phyloP scores from a whole-genome alignment of 139 green algal species.

The Coelastrella sp. region DNA sequence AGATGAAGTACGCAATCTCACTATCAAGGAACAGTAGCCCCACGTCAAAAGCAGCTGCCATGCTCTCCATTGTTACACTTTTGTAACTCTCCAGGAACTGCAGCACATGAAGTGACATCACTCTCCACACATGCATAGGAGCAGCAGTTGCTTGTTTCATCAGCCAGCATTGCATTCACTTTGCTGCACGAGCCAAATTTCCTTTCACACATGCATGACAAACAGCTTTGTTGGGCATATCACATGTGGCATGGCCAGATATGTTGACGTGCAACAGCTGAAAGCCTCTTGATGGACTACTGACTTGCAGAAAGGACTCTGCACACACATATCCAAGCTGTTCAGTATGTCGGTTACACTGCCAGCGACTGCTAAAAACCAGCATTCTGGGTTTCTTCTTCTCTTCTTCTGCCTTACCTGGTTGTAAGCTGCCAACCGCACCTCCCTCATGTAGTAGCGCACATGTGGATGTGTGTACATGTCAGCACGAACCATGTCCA shows the following conservation, averaged over 20 bases:
- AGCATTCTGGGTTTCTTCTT: too few relatives aligned
- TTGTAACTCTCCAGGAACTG: constrained; percentile 99
- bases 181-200: background rate
- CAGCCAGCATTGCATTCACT: background rate
- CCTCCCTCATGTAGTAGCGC: constrained; percentile 94
- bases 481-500: constrained; percentile 77
- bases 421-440: constrained; percentile 56
- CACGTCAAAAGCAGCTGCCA: constrained; percentile 88
- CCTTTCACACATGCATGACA: too few relatives aligned
- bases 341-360: background rate
- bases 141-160: background rate
- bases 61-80: constrained; percentile 91
- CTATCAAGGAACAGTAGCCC: constrained; percentile 67
- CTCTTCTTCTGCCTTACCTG: constrained; percentile 39
- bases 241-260: too few relatives aligned
- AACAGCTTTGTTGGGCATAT: too few relatives aligned
- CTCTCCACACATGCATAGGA: too few relatives aligned
- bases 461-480: constrained; percentile 89
- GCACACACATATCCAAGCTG: too few relatives aligned
- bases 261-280: too few relatives aligned
- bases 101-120: too few relatives aligned
- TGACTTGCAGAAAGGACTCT: too few relatives aligned
- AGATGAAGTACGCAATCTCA: constrained; percentile 93
- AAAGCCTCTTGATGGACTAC: too few relatives aligned
- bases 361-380: background rate